Evolutionary conservation across 2,329 filamentous ascomycete genomes (phyloP), one percentile per base, ranked within the genome.

Genomic region (Beauveria bassiana): DNA sequence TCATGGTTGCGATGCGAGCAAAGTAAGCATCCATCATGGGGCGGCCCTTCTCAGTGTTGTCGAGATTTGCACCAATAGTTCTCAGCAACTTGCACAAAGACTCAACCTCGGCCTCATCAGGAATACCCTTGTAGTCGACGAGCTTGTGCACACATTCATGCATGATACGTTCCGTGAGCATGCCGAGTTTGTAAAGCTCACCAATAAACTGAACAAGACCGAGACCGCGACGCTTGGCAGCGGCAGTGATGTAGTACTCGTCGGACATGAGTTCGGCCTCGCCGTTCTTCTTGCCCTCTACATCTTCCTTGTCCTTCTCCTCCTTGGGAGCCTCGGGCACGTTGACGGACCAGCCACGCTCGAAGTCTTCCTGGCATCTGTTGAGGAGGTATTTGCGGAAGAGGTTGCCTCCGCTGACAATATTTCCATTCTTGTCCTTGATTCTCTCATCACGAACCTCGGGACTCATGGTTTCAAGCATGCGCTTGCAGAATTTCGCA

Each of bases 361-460:
- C 93, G 72, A 99, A 99, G 74, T 99, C 95, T 73, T 98, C 93
- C 77, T 99, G 95, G 76, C 95, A 99, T 69, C 95, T 87, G 81
- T 98, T 99, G 72, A 99, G 89, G 40, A 99, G 84, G 75, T 99
- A 99, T 79, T 99, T 99, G 70, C 95, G 86, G 91, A 99, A 99
- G 34, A 99, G 81, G 67, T 90, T 92, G 69, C 95, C 95, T 68
- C 95, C 95, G 67, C 89, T 90, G 67, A 98, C 93, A 61, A 96
- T 86, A 62, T 93, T 88, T 68, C 90, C 91, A 64, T 84, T 85
- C 83, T 91, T 96, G 79, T 99, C 95, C 67, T 86, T 87, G 75
- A 99, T 96, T 65, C 87, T 93, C 78, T 97, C 93, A 69, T 99
- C 95, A 69, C 92, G 91, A 73, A 99, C 96, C 53, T 97, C 93